A percentile compares a stretch with the other conserved stretches of the same genome.
Evolutionary conservation across 768 basidiomycete genomes (phyloP).

Genomic region (Rubroboletus pulcherrimus): DNA sequence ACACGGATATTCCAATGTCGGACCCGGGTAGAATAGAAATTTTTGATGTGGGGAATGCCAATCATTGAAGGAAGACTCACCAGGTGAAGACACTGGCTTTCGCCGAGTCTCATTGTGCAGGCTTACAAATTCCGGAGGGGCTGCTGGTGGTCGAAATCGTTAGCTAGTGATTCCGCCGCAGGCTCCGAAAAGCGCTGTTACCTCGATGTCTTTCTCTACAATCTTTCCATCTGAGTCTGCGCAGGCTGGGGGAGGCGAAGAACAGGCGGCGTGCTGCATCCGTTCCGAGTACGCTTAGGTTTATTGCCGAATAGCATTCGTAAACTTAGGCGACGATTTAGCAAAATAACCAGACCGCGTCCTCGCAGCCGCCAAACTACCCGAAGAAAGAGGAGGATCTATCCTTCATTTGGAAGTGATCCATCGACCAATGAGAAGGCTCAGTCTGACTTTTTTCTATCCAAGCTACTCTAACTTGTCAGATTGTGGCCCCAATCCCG

Average conservation of each 20-base stretch:
- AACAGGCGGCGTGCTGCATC: background rate
- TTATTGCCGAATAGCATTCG: slow-evolving; percentile 1
- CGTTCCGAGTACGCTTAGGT: background rate
- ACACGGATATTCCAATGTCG: slow-evolving; percentile 3
- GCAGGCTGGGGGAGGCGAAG: slow-evolving; percentile 6
- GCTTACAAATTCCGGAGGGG: background rate
- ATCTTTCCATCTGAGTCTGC: slow-evolving; percentile 3
- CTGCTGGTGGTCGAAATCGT: background rate
- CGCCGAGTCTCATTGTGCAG: slow-evolving; percentile 9
- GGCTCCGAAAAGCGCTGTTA: background rate
- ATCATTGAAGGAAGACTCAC: slow-evolving; percentile 11
- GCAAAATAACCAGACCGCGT: background rate
- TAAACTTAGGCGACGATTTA: slow-evolving; percentile 2
- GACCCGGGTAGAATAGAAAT: background rate
- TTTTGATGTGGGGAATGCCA: background rate
- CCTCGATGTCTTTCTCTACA: slow-evolving; percentile 10
- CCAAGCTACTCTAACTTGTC: too few species aligned
- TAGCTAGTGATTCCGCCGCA: background rate
- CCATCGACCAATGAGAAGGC: too few species aligned
- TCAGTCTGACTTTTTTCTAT: too few species aligned
- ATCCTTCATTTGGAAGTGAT: background rate
- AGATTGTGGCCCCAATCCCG: too few species aligned
- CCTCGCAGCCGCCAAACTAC: background rate
- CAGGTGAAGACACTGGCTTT: slow-evolving; percentile 2
- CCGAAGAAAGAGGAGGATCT: background rate